A percentile compares a stretch with the other conserved stretches of the same genome.
phyloP scores from a whole-genome alignment of 208 protist genomes.

The Leishmania lainsoni region DNA sequence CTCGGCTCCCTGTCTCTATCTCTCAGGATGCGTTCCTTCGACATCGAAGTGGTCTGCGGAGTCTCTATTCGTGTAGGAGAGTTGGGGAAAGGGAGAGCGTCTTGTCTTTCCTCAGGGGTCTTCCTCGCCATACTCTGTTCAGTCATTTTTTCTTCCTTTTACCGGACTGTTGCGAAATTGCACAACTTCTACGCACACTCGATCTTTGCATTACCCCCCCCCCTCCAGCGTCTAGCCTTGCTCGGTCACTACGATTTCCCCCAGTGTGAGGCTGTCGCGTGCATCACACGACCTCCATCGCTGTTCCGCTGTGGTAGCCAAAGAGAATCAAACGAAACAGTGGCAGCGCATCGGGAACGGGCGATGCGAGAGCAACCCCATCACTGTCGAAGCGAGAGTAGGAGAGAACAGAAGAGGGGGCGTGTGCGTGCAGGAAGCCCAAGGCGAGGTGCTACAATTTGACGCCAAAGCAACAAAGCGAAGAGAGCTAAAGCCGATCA shows the following conservation, averaged over 20 bases:
- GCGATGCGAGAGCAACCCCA: background rate
- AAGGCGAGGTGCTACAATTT: background rate
- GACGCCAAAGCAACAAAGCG: background rate
- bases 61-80: background rate
- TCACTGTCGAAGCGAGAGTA: slow-evolving; percentile 1
- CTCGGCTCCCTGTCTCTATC: background rate
- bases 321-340: background rate
- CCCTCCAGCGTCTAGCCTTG: background rate
- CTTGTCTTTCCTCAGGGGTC: background rate
- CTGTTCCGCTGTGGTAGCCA: background rate
- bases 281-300: background rate
- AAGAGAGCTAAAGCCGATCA: background rate
- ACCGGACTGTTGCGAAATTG: background rate
- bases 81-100: background rate
- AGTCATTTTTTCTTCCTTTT: background rate
- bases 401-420: background rate
- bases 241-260: background rate
- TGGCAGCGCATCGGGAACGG: background rate
- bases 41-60: background rate
- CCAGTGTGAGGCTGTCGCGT: background rate
- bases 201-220: background rate
- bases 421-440: background rate
- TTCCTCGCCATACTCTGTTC: background rate
- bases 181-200: background rate
- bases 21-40: background rate